Evolutionary conservation across 805 yeast genomes (phyloP).

Genomic region (Suhomyces faveliae): DNA sequence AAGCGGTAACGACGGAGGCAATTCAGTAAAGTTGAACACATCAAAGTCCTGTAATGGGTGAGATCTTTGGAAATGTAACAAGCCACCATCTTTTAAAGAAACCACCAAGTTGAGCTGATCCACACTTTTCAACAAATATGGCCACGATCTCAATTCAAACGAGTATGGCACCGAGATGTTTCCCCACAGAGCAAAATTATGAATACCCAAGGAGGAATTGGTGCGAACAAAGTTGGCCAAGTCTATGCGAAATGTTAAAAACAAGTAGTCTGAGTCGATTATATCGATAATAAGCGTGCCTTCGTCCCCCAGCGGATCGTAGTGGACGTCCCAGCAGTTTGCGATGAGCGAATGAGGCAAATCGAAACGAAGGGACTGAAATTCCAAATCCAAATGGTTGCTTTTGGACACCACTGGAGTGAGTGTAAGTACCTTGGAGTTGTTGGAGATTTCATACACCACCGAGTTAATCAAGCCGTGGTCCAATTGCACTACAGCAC

Average conservation of each 20-base stretch:
- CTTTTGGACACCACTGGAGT: conserved; percentile 39
- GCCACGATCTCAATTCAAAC: conserved; percentile 45
- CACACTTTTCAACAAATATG: conserved; percentile 51
- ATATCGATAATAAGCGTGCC: conserved; percentile 49
- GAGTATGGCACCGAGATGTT: conserved; percentile 64
- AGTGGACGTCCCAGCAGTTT: conserved; percentile 12
- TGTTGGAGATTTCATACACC: conserved; percentile 31
- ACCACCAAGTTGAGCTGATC: conserved; percentile 49
- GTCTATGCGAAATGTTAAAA: conserved; percentile 49
- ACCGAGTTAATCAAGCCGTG: conserved; percentile 24
- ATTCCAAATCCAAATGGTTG: conserved; percentile 30
- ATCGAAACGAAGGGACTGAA: conserved; percentile 33
- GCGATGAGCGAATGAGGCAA: conserved; percentile 22
- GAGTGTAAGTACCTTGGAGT: conserved; percentile 30
- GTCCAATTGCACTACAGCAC: conserved; percentile 21
- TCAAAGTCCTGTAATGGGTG: conserved; percentile 31
- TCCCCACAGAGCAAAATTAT: conserved; percentile 57
- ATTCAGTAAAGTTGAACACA: conserved; percentile 54
- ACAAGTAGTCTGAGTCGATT: conserved; percentile 49
- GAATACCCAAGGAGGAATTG: conserved; percentile 15
- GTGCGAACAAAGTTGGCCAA: conserved; percentile 39
- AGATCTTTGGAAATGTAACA: conserved; percentile 51
- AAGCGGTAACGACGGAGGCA: conserved; percentile 32
- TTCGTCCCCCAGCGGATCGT: conserved; percentile 19
- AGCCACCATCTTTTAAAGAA: conserved; percentile 74